These are phyloP conservation scores for Xylariomycetidae sp. DNA, from an alignment of 2,329 filamentous ascomycete species.

Conservation along the genomic window DNA sequence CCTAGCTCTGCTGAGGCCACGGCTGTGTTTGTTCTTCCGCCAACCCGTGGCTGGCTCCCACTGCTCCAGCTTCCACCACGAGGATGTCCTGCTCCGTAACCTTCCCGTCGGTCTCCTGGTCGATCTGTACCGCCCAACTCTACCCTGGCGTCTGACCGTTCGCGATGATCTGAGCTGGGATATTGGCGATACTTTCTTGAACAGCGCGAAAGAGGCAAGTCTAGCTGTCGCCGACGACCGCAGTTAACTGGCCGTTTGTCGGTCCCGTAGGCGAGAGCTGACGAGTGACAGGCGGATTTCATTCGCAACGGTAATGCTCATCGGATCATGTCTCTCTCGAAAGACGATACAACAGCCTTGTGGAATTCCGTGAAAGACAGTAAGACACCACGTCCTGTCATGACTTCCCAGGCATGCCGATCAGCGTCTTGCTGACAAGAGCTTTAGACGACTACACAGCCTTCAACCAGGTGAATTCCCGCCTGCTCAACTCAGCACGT, in stretches of 20 bases:
- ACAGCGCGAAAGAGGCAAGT: constrained; percentile 56
- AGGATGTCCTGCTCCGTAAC: constrained; percentile 28
- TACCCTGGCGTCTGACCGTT: constrained; percentile 52
- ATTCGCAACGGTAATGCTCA: constrained; percentile 82
- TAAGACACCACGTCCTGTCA: constrained; percentile 28
- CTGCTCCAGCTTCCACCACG: constrained; percentile 55
- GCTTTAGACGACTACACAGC: constrained; percentile 60
- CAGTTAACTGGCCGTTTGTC: no score
- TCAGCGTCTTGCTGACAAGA: neutral
- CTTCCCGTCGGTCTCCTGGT: constrained; percentile 33
- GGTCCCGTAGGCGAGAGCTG: constrained; percentile 4
- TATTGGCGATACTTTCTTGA: constrained; percentile 57
- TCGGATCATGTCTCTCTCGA: constrained; percentile 82
- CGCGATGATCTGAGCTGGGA: constrained; percentile 52
- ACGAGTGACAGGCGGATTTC: constrained; percentile 61
- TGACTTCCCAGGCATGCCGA: neutral
- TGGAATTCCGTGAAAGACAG: constrained; percentile 76
- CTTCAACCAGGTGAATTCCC: constrained; percentile 69
- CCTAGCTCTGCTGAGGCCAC: constrained; percentile 50
- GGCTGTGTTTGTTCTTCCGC: constrained; percentile 47
- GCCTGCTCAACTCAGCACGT: constrained; percentile 68
- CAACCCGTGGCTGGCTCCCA: no score
- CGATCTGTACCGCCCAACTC: constrained; percentile 48
- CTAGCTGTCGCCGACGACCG: no score
- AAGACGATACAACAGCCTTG: constrained; percentile 73